A percentile compares a stretch with the other conserved stretches of the same genome.
Evolutionary conservation across 345 rosid genomes (phyloP).

Genomic region (Camelina neglecta): DNA sequence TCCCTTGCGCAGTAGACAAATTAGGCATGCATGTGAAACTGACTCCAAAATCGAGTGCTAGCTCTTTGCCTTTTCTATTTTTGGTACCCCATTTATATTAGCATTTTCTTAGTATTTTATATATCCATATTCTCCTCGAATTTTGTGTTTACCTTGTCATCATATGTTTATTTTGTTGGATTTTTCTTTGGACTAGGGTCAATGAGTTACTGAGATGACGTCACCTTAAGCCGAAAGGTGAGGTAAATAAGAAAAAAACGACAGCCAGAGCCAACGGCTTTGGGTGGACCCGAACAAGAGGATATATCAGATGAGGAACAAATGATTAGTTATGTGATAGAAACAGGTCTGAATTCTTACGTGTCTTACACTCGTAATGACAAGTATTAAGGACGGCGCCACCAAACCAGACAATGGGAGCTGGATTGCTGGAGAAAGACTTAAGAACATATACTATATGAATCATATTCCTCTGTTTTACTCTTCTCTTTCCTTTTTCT

Average conservation of each 20-base stretch:
- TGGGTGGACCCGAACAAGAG: conserved; percentile 21
- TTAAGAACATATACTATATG: conserved; percentile 13
- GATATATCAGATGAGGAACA: conserved; percentile 30
- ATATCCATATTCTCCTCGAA: conserved; percentile 19
- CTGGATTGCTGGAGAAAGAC: conserved; percentile 61
- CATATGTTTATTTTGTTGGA: background rate
- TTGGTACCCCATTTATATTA: conserved; percentile 6
- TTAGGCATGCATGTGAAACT: conserved; percentile 48
- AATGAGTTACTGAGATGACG: conserved; percentile 44
- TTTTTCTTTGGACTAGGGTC: conserved; percentile 28
- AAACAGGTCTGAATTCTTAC: conserved; percentile 51
- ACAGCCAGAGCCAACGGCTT: conserved; percentile 40
- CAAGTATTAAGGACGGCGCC: conserved; percentile 76
- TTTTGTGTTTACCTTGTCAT: conserved; percentile 2
- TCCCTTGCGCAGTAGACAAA: conserved; percentile 39
- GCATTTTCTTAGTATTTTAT: background rate
- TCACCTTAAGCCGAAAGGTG: conserved; percentile 35
- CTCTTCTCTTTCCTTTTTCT: background rate
- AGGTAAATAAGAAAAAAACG: conserved; percentile 26
- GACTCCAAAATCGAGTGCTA: conserved; percentile 39
- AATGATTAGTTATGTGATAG: conserved; percentile 53
- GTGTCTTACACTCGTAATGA: conserved; percentile 44
- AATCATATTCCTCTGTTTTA: conserved; percentile 23
- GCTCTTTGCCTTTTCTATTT: conserved; percentile 26
- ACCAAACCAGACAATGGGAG: conserved; percentile 61